Evolutionary conservation across 352 stramenopile genomes (phyloP).

Genomic region (Phytophthora capsici): DNA sequence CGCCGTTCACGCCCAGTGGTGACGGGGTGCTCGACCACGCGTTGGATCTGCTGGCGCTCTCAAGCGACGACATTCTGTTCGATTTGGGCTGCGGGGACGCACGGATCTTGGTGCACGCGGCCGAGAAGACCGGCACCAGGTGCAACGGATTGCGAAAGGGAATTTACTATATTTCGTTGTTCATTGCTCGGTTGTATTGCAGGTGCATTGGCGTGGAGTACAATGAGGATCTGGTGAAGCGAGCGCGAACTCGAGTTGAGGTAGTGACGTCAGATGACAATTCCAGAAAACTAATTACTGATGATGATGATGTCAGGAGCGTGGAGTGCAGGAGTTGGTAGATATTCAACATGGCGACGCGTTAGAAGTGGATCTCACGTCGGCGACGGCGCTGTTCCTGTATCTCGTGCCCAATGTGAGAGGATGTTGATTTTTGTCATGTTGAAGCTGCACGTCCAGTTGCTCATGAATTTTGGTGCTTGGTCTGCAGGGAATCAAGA

Average conservation of each 20-base stretch:
- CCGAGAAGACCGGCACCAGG: constrained; percentile 50
- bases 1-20: constrained; percentile 82
- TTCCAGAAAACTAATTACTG: constrained; percentile 1
- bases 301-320: constrained; percentile 39
- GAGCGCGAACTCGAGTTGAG: constrained; percentile 49
- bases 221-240: constrained; percentile 60
- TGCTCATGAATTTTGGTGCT: constrained; percentile 8
- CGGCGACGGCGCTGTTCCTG: constrained; percentile 76
- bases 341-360: constrained; percentile 71
- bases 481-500: constrained; percentile 58
- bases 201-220: constrained; percentile 85
- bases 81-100: constrained; percentile 85
- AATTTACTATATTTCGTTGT: neutral
- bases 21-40: constrained; percentile 66
- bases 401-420: constrained; percentile 82
- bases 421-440: neutral
- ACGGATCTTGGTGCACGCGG: constrained; percentile 71
- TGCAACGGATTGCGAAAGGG: constrained; percentile 18
- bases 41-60: constrained; percentile 70
- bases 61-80: constrained; percentile 61
- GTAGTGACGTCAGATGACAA: constrained; percentile 28
- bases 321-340: constrained; percentile 50
- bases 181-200: constrained; percentile 1
- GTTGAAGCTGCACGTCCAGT: constrained; percentile 14
- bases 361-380: constrained; percentile 60